Conservation (phyloP, 2,329 filamentous ascomycete species). For the Raffaelea arxii region DNA sequence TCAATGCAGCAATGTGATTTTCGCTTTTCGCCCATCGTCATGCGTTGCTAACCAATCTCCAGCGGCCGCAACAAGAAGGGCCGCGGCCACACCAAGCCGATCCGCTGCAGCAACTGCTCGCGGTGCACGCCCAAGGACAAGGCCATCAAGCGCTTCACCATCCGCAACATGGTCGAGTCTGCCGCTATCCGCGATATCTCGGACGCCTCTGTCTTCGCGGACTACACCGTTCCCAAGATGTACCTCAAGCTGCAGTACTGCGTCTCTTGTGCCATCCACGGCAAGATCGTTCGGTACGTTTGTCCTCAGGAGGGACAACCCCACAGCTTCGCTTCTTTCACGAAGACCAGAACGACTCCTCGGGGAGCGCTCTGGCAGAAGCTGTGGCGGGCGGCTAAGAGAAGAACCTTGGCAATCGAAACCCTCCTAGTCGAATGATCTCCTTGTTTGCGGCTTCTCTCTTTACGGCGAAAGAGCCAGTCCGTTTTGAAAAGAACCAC, state of each 20-base stretch:
- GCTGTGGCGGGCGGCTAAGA: conserved; percentile 34
- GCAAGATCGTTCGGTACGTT: conserved; percentile 99
- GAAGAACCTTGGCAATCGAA: conserved; percentile 26
- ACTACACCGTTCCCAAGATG: conserved; percentile 99
- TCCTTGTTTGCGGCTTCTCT: background rate
- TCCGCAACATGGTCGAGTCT: conserved; percentile 99
- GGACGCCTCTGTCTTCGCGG: conserved; percentile 96
- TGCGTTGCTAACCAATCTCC: conserved; percentile 18
- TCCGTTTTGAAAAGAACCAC: no score
- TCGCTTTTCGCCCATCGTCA: conserved; percentile 6
- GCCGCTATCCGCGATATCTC: conserved; percentile 99
- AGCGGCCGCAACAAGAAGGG: conserved; percentile 99
- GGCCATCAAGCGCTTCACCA: conserved; percentile 99
- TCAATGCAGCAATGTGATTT: background rate
- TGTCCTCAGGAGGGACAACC: conserved; percentile 51
- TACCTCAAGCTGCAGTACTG: conserved; percentile 99
- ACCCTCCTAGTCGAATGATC: conserved; percentile 5
- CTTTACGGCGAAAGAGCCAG: no score
- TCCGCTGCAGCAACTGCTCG: conserved; percentile 67
- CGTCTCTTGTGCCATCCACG: conserved; percentile 99
- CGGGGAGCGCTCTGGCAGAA: no score
- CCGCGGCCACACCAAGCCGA: conserved; percentile 99
- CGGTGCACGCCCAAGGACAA: conserved; percentile 98
- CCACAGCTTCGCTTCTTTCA: no score
- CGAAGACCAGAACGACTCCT: no score